phyloP scores from a whole-genome alignment of 306 rosid species.

The Clitoria ternatea region DNA sequence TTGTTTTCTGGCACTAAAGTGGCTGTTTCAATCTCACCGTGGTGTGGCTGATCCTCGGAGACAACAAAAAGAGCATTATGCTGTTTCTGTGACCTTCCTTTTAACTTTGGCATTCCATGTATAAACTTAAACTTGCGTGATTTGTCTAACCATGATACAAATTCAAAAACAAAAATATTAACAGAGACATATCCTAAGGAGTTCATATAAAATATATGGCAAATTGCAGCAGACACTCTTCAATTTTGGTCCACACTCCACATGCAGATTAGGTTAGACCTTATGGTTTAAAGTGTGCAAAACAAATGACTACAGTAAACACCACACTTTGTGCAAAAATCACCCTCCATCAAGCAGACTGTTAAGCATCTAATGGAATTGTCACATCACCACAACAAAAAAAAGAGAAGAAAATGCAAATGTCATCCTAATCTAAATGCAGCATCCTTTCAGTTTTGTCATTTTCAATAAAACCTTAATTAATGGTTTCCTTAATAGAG shows the following conservation, averaged over 20 bases:
- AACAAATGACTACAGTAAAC: neutral
- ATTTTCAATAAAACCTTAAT: neutral
- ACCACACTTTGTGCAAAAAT: neutral
- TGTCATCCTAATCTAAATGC: neutral
- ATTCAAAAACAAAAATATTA: conserved; percentile 24
- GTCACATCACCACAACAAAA: neutral
- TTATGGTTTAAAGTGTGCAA: conserved; percentile 1
- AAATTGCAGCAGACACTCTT: neutral
- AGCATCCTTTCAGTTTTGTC: neutral
- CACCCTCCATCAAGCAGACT: conserved; percentile 5
- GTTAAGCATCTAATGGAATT: conserved; percentile 5
- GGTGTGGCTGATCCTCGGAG: conserved; percentile 61
- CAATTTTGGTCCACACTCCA: neutral
- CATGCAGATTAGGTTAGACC: neutral
- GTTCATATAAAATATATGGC: neutral
- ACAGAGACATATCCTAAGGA: conserved; percentile 22
- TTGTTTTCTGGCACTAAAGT: conserved; percentile 42
- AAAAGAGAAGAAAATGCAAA: neutral
- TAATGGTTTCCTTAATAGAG: neutral
- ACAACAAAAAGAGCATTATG: conserved; percentile 49
- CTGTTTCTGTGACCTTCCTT: conserved; percentile 41
- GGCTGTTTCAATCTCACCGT: conserved; percentile 39
- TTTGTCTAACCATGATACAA: conserved; percentile 38
- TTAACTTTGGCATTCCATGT: conserved; percentile 38
- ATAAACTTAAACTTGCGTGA: conserved; percentile 43